Evolutionary conservation across 257 asterid genomes (phyloP).

Genomic region (Coffea eugenioides): DNA sequence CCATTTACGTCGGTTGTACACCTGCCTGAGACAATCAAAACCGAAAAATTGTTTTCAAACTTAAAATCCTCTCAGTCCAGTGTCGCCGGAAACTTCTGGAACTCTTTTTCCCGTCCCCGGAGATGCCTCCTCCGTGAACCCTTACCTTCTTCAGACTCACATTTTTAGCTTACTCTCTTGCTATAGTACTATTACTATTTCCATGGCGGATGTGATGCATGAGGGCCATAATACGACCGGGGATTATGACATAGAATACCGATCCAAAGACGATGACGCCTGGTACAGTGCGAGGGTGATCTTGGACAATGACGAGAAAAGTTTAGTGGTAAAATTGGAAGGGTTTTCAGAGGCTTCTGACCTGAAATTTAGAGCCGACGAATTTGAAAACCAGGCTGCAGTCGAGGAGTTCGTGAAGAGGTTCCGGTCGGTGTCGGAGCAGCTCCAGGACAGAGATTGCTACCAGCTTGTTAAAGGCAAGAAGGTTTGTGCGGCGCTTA

Average conservation of each 20-base stretch:
- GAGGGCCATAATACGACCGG: not conserved
- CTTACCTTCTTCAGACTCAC: too few species aligned
- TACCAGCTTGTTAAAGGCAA: constrained; percentile 20
- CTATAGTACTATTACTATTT: not conserved
- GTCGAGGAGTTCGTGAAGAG: constrained; percentile 4
- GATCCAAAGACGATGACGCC: constrained; percentile 43
- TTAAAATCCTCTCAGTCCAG: too few species aligned
- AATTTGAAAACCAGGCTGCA: constrained; percentile 27
- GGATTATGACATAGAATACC: constrained; percentile 42
- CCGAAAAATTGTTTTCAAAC: too few species aligned
- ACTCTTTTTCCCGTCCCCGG: too few species aligned
- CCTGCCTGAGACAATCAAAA: too few species aligned
- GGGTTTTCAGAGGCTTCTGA: constrained; percentile 20
- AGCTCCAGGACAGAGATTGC: constrained; percentile 17
- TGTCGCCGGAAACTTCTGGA: too few species aligned
- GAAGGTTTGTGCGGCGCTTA: constrained; percentile 46
- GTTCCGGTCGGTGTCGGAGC: constrained; percentile 15
- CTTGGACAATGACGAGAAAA: constrained; percentile 18
- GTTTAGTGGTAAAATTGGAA: constrained; percentile 28
- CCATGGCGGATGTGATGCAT: not conserved
- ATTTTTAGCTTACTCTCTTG: too few species aligned
- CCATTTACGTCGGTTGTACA: too few species aligned
- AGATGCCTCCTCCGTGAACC: too few species aligned
- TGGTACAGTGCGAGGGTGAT: constrained; percentile 42
- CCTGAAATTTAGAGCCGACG: constrained; percentile 15